Conservation (phyloP, 2,329 filamentous ascomycete species). For the Aspergillus ochraceoroseus region DNA sequence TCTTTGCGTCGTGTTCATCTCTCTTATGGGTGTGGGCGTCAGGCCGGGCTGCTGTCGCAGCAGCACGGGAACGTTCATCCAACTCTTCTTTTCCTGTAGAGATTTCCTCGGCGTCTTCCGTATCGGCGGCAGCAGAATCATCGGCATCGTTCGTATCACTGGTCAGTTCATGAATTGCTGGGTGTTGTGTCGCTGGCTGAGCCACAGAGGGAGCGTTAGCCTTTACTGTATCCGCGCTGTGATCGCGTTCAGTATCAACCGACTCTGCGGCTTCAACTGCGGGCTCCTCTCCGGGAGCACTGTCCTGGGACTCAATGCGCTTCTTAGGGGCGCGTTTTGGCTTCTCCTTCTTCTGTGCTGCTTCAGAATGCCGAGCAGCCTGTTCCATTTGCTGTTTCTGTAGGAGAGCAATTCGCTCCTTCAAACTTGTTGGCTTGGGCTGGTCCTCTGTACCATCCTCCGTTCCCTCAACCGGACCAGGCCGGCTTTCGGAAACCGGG, state of each 20-base stretch:
- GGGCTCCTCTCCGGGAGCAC: constrained; percentile 24
- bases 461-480: constrained; percentile 41
- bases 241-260: constrained; percentile 33
- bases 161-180: constrained; percentile 49
- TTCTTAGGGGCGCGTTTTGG: constrained; percentile 72
- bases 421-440: constrained; percentile 87
- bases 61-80: constrained; percentile 52
- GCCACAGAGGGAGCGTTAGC: constrained; percentile 34
- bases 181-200: constrained; percentile 33
- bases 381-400: constrained; percentile 93
- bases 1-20: constrained; percentile 20
- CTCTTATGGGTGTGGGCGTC: constrained; percentile 8
- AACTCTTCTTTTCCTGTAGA: constrained; percentile 70
- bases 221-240: constrained; percentile 34
- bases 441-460: constrained; percentile 64
- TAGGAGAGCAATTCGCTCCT: constrained; percentile 88
- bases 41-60: constrained; percentile 18
- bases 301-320: constrained; percentile 46
- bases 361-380: constrained; percentile 73
- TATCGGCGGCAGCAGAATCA: constrained; percentile 59
- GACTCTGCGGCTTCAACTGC: constrained; percentile 31
- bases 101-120: constrained; percentile 57
- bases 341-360: constrained; percentile 77
- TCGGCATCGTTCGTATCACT: constrained; percentile 64
- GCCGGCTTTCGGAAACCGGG: constrained; percentile 32